Conservation (phyloP, 106 monocot genomes). For the Acorus calamus region DNA sequence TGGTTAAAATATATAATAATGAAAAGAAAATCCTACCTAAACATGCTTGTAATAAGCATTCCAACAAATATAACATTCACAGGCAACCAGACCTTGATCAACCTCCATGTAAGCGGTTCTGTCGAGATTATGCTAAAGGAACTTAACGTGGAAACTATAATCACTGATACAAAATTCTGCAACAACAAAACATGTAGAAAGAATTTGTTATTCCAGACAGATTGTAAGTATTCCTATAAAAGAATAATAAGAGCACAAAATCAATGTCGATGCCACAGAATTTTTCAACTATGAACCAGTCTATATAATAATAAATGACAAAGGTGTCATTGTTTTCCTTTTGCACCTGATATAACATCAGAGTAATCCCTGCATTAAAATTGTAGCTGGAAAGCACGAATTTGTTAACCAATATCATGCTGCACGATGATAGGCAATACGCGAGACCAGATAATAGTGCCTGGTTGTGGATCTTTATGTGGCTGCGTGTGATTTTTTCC, state of each 20-base stretch:
- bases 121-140: slow-evolving; percentile 54
- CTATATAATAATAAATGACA: background rate
- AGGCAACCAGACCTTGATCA: slow-evolving; percentile 81
- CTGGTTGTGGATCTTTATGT: slow-evolving; percentile 59
- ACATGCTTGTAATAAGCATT: slow-evolving; percentile 93
- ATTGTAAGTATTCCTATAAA: background rate
- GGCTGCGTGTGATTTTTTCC: slow-evolving; percentile 22
- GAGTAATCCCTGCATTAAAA: slow-evolving; percentile 85
- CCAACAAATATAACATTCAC: slow-evolving; percentile 96
- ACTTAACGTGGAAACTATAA: slow-evolving; percentile 52
- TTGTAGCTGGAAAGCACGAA: slow-evolving; percentile 75
- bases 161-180: slow-evolving; percentile 92
- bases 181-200: slow-evolving; percentile 10
- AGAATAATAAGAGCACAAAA: background rate
- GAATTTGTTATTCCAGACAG: background rate
- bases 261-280: no score
- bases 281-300: no score
- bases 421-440: slow-evolving; percentile 93
- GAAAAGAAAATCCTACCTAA: slow-evolving; percentile 44
- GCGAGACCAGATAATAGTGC: slow-evolving; percentile 84
- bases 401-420: slow-evolving; percentile 97
- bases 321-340: slow-evolving; percentile 1
- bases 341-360: slow-evolving; percentile 92
- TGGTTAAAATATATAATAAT: no score
- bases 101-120: slow-evolving; percentile 80